Evolutionary conservation across 2,329 filamentous ascomycete genomes (phyloP), one percentile per base, ranked within the genome.

Genomic region (Fusarium acutatum): DNA sequence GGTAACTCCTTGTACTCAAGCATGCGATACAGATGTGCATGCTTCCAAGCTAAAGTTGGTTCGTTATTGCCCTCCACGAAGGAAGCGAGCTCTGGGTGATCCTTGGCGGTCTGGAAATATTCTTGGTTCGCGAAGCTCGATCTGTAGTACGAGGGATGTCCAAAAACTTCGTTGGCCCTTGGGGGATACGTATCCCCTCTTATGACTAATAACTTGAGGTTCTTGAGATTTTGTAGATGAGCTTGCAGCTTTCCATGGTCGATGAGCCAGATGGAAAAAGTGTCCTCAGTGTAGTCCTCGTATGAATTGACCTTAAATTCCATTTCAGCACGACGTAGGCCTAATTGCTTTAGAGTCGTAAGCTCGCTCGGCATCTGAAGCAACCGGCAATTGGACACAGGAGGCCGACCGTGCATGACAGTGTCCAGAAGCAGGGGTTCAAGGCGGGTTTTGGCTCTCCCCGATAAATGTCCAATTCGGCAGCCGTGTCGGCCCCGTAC

Each of bases 11-110:
- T 11, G 61, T 73, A 18, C 22, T 26, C n/a, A 30, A 73, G 61
- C 69, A 73, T 75, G 37, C 61, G 69, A 26, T 73, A 72, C 20
- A 67, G 20, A 66, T 74, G 71, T 3, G 43, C 66, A 5, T 52
- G 56, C 30, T 67, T 49, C 69, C 66, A 75, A 6, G 18, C 20
- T 15, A 24, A 7, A 0, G 3, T 22, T 30, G 8, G 6, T 30
- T 26, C 7, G 15, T 1, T 5, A 24, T 13, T 6, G 6, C 5
- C 7, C 15, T 7, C 10, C 0, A 18, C 50, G 34, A 38, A 53
- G 0, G 18, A 9, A 8, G 4, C 34, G 18, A 53, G 50, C n/a
- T 38, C 34, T 3, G 50, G 50, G 32, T 37, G 18, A 15, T 53
- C 50, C 9, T 22, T 10, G 3, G 34, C 24, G 2, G 24, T 53